These are phyloP conservation scores for Fonsecaea nubica DNA, from an alignment of 2,329 filamentous ascomycete species.

Conservation along the genomic window DNA sequence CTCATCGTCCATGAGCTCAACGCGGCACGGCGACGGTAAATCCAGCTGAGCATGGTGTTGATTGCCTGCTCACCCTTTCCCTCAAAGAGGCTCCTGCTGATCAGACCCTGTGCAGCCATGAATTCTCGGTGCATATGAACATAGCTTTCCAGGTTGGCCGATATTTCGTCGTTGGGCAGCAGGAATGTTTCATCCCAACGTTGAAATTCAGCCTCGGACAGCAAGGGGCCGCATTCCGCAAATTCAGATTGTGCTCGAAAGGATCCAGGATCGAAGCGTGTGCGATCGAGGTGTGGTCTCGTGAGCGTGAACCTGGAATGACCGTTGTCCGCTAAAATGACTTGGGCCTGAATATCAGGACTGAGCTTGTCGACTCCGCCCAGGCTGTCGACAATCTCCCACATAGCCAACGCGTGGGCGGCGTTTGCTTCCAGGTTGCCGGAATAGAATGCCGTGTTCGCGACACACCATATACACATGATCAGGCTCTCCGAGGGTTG, in stretches of 20 bases:
- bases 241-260: conserved; percentile 16
- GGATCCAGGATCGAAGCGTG: conserved; percentile 15
- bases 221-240: conserved; percentile 1
- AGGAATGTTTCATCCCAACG: conserved; percentile 26
- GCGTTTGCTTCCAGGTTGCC: conserved; percentile 17
- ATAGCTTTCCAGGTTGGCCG: conserved; percentile 12
- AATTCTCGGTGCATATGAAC: conserved; percentile 23
- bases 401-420: conserved; percentile 5
- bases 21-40: conserved; percentile 14
- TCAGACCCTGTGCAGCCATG: conserved; percentile 16
- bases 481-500: conserved; percentile 20
- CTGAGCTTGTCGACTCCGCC: conserved; percentile 14
- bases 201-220: conserved; percentile 5
- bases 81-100: background rate
- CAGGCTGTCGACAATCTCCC: conserved; percentile 17
- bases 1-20: conserved; percentile 23
- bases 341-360: conserved; percentile 3
- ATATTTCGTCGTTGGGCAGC: conserved; percentile 21
- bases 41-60: conserved; percentile 14
- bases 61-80: background rate
- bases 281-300: conserved; percentile 13
- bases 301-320: conserved; percentile 18
- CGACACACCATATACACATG: conserved; percentile 21
- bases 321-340: conserved; percentile 14
- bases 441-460: conserved; percentile 3